A percentile compares a stretch with the other conserved stretches of the same genome.
phyloP scores from a whole-genome alignment of 495 filamentous ascomycete species.

The Evansstolkia leycettana region DNA sequence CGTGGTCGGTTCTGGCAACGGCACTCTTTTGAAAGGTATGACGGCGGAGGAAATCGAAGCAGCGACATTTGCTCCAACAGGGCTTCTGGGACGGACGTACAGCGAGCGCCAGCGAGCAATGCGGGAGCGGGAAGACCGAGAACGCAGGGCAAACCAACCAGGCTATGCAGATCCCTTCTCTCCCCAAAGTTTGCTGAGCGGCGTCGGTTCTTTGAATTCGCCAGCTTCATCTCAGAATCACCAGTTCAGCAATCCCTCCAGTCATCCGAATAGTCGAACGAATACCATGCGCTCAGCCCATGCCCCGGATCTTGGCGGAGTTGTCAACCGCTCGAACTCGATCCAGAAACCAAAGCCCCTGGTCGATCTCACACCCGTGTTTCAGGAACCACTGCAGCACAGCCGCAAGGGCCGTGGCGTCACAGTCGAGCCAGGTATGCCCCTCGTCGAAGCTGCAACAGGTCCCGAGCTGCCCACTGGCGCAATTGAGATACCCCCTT shows the following conservation, averaged over 20 bases:
- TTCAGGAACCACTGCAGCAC: slow-evolving; percentile 63
- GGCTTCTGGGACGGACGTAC: slow-evolving; percentile 53
- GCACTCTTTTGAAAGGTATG: slow-evolving; percentile 8
- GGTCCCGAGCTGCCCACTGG: slow-evolving; percentile 30
- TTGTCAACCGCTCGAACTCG: slow-evolving; percentile 18
- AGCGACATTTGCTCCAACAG: slow-evolving; percentile 39
- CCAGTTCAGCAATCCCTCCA: slow-evolving; percentile 3
- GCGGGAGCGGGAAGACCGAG: slow-evolving; percentile 38
- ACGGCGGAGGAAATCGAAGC: slow-evolving; percentile 17
- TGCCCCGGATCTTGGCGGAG: slow-evolving; percentile 10
- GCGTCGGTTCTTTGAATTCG: slow-evolving; percentile 1
- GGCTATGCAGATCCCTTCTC: slow-evolving; percentile 11
- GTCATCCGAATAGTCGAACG: slow-evolving; percentile 16
- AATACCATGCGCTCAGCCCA: slow-evolving; percentile 25
- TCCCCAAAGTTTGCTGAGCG: slow-evolving; percentile 10
- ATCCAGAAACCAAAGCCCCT: slow-evolving; percentile 46
- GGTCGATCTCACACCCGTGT: slow-evolving; percentile 64
- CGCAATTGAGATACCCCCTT: slow-evolving; percentile 36
- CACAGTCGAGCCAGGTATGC: slow-evolving; percentile 42
- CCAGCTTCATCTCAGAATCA: slow-evolving; percentile 2
- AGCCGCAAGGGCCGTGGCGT: slow-evolving; percentile 56
- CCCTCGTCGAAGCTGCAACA: slow-evolving; percentile 56
- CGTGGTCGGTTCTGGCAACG: slow-evolving; percentile 3
- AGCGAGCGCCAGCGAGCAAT: slow-evolving; percentile 45
- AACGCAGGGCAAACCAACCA: slow-evolving; percentile 16